Conservation (phyloP, 2,329 filamentous ascomycete species). For the Aspergillus sp. region DNA sequence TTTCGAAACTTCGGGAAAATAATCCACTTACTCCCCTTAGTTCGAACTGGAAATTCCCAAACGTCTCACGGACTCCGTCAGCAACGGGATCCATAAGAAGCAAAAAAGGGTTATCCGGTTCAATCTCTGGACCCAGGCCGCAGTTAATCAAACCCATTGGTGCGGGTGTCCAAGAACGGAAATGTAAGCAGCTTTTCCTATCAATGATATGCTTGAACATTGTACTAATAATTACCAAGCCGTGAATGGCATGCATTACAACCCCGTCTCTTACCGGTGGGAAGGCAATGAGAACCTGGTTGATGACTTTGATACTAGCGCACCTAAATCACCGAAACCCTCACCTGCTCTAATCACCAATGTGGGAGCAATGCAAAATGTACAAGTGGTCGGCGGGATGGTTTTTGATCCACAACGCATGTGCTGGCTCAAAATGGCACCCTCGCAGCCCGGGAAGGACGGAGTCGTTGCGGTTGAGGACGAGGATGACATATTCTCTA, state of each 20-base stretch:
- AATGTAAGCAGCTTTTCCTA: conserved; percentile 60
- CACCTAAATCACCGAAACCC: conserved; percentile 44
- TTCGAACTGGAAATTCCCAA: conserved; percentile 61
- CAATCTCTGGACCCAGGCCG: conserved; percentile 59
- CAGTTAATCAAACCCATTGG: conserved; percentile 85
- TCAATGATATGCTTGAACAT: conserved; percentile 2
- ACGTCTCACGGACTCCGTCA: conserved; percentile 51
- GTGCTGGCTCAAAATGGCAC: conserved; percentile 88
- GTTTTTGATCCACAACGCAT: conserved; percentile 95
- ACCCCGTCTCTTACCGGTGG: conserved; percentile 82
- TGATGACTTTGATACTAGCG: conserved; percentile 68
- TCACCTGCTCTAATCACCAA: conserved; percentile 80
- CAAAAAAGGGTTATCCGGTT: conserved; percentile 39
- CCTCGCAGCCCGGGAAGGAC: conserved; percentile 36
- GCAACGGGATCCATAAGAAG: conserved; percentile 51
- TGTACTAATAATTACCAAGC: conserved; percentile 48
- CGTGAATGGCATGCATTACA: conserved; percentile 95
- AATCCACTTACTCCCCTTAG: conserved; percentile 53
- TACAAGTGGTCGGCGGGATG: conserved; percentile 97
- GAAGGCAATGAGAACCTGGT: conserved; percentile 91
- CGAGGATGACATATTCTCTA: conserved; percentile 91
- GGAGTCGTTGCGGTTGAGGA: conserved; percentile 64
- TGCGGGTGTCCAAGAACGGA: conserved; percentile 69
- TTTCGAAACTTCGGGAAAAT: conserved; percentile 38
- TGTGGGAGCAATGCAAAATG: conserved; percentile 77